Evolutionary conservation across 2,329 filamentous ascomycete species (phyloP).

Genomic region (Rutstroemia sp.): DNA sequence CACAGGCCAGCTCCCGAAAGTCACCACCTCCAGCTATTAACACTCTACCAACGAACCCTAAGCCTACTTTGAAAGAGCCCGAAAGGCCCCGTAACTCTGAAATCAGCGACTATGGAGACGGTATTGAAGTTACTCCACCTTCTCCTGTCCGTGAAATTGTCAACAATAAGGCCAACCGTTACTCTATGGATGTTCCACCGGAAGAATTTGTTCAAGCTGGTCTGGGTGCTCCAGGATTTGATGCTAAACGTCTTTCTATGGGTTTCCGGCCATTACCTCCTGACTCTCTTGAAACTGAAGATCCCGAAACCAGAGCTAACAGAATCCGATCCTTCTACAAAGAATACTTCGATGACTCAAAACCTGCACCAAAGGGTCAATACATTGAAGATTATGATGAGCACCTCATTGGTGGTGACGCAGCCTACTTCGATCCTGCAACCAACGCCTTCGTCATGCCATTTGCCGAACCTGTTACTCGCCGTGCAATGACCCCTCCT

Average conservation of each 20-base stretch:
- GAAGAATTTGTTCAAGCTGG: constrained; percentile 32
- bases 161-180: constrained; percentile 23
- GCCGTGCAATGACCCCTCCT: constrained; percentile 93
- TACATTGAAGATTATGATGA: constrained; percentile 74
- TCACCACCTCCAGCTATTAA: constrained; percentile 16
- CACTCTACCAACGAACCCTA: constrained; percentile 26
- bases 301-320: constrained; percentile 90
- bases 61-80: constrained; percentile 32
- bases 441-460: constrained; percentile 59
- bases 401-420: constrained; percentile 57
- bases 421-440: constrained; percentile 30
- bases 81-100: constrained; percentile 37
- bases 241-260: constrained; percentile 55
- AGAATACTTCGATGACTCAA: constrained; percentile 93
- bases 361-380: constrained; percentile 34
- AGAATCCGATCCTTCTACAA: constrained; percentile 98
- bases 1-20: constrained; percentile 8
- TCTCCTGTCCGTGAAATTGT: constrained; percentile 31
- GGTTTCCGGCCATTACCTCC: constrained; percentile 81
- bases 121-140: constrained; percentile 38
- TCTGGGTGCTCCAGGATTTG: constrained; percentile 47
- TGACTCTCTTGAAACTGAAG: constrained; percentile 69
- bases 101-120: constrained; percentile 45
- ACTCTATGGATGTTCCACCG: constrained; percentile 31
- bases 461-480: constrained; percentile 76